These are phyloP conservation scores for Calonectria leucothoes DNA, from an alignment of 2,329 filamentous ascomycete genomes.

Conservation along the genomic window DNA sequence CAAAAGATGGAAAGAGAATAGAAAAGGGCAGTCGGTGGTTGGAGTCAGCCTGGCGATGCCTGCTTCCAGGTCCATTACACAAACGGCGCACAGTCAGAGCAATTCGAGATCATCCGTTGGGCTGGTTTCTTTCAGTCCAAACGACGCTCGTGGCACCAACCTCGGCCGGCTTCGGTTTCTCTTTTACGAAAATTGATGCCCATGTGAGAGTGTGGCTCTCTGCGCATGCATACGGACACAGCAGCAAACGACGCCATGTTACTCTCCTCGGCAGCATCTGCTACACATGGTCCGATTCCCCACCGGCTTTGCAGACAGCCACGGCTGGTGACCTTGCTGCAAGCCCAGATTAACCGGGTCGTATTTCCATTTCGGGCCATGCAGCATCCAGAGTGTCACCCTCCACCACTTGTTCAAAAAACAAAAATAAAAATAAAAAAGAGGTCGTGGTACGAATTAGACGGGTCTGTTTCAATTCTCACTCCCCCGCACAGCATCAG, in stretches of 20 bases:
- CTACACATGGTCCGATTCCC: constrained; percentile 6
- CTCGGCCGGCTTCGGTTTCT: neutral
- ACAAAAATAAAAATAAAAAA: too few relatives aligned
- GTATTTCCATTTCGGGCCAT: neutral
- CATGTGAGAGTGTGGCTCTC: neutral
- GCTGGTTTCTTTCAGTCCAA: neutral
- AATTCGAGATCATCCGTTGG: neutral
- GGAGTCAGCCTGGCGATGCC: neutral
- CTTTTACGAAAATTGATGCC: neutral
- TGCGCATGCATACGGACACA: neutral
- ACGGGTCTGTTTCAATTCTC: neutral
- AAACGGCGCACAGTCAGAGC: neutral
- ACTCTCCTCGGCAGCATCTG: neutral
- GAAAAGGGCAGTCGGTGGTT: too few relatives aligned
- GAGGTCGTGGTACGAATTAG: neutral
- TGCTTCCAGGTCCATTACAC: neutral
- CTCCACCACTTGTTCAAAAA: neutral
- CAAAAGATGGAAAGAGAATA: neutral
- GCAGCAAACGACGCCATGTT: neutral
- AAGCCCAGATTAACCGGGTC: neutral
- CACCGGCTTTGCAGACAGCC: neutral
- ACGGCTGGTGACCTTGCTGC: neutral
- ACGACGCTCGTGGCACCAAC: neutral
- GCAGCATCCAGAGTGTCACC: neutral
- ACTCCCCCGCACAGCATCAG: neutral